These are phyloP conservation scores for Cairneyella variabilis DNA, from an alignment of 495 filamentous ascomycete genomes.

Conservation along the genomic window DNA sequence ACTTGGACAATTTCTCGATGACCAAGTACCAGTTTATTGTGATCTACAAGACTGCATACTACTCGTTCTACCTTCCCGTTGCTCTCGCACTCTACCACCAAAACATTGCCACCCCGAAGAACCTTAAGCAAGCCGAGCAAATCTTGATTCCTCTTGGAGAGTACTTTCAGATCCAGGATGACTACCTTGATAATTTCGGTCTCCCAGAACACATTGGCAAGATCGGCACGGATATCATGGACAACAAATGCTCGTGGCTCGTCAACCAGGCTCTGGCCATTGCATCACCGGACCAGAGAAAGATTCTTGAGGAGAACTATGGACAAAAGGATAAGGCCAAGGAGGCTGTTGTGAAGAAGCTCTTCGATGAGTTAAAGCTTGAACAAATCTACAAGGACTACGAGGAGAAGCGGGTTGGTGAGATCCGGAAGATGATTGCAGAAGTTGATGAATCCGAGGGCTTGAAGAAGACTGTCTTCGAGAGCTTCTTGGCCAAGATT, in stretches of 20 bases:
- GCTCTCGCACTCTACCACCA: constrained; percentile 81
- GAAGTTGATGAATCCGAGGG: constrained; percentile 80
- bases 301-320: constrained; percentile 79
- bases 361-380: constrained; percentile 80
- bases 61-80: constrained; percentile 98
- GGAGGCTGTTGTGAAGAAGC: constrained; percentile 79
- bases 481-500: constrained; percentile 89
- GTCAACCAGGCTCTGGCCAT: constrained; percentile 86
- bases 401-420: constrained; percentile 76
- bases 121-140: constrained; percentile 79
- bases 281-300: constrained; percentile 75
- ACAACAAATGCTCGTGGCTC: constrained; percentile 99
- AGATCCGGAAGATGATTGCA: constrained; percentile 70
- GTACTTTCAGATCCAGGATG: constrained; percentile 98
- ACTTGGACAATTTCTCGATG: constrained; percentile 89
- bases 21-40: constrained; percentile 98
- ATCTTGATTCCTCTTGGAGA: constrained; percentile 98
- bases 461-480: constrained; percentile 84
- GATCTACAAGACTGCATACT: constrained; percentile 98
- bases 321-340: constrained; percentile 78
- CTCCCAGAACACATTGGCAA: constrained; percentile 89
- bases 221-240: constrained; percentile 96
- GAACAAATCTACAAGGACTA: constrained; percentile 79
- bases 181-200: constrained; percentile 97
- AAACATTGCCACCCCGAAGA: constrained; percentile 74